Conservation (phyloP, 257 asterid species). For the Solanum paucissectum region DNA sequence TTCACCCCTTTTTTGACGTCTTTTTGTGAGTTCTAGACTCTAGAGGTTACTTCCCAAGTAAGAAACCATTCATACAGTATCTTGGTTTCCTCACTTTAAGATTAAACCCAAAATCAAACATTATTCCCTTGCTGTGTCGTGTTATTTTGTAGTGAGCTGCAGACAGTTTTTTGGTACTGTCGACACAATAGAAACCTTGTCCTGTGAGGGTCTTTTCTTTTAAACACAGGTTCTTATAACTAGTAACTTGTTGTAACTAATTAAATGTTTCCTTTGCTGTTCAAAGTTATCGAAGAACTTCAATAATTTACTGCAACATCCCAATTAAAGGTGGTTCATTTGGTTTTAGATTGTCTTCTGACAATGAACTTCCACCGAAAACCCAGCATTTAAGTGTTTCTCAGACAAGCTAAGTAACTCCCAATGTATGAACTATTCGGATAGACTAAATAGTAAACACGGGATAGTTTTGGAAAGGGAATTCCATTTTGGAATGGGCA, state of each 20-base stretch:
- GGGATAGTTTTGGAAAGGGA: background rate
- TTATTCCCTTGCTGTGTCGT: background rate
- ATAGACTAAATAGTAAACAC: background rate
- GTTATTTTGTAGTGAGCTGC: background rate
- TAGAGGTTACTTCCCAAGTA: background rate
- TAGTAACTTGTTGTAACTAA: background rate
- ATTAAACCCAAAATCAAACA: background rate
- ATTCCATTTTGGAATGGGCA: background rate
- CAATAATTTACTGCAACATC: background rate
- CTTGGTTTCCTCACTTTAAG: background rate
- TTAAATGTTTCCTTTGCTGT: background rate
- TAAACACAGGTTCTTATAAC: background rate
- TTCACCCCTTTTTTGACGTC: background rate
- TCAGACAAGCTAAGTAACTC: background rate
- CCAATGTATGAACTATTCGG: background rate
- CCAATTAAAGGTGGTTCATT: background rate
- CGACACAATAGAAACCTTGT: background rate
- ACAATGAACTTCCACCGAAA: background rate
- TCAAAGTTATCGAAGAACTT: background rate
- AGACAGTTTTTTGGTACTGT: background rate
- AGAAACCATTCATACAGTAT: background rate
- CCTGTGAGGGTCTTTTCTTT: background rate
- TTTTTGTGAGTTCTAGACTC: background rate
- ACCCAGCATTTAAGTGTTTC: background rate
- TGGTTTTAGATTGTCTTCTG: background rate